Base-by-base conservation (phyloP, 805 yeast genomes). In the Saccharomycopsis capsularis region DNA sequence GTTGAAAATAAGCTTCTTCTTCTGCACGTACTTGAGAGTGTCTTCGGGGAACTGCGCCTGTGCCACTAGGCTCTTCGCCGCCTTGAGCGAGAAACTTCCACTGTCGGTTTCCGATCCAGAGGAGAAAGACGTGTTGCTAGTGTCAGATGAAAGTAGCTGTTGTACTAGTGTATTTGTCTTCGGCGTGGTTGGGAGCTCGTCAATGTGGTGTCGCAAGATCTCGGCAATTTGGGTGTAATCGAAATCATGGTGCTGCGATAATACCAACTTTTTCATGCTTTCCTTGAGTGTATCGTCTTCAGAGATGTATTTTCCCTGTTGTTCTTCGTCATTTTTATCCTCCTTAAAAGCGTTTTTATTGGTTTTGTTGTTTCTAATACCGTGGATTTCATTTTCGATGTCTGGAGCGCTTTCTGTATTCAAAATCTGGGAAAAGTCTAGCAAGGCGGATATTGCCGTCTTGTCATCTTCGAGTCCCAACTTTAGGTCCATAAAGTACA, bases 11-110 rank as follows among this genome's bases (percentile, higher is more conserved):
- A 29, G 19, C 3, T 46, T 43, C 34, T 50, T 46, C 24, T 44
- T 42, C 13, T n/a, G 13, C 22, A 52, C 21, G 29, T 52, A 52
- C 21, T 52, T 52, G 4, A 51, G 40, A 25, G 45, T 23, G 30
- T 51, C 54, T 11, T 32, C 29, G 11, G 18, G 11, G 37, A 43
- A 51, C 23, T 36, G 48, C 13, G 46, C 42, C 3, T 47, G 38
- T 3, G n/a, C 22, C 16, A 44, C 40, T 5, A 49, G 22, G 21
- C 29, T 11, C 34, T 40, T 22, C 3, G 30, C 23, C 18, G 22
- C 11, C 15, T 44, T 24, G 21, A 42, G 37, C 13, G 15, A 16
- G 13, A 41, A 25, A 25, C 21, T 6, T 16, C 5, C 3, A 6
- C 2, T 13, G 9, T 35, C 41, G 22, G 19, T 30, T 15, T 5